phyloP scores from a whole-genome alignment of 768 basidiomycete species.

The Guyanaporus albipodus region DNA sequence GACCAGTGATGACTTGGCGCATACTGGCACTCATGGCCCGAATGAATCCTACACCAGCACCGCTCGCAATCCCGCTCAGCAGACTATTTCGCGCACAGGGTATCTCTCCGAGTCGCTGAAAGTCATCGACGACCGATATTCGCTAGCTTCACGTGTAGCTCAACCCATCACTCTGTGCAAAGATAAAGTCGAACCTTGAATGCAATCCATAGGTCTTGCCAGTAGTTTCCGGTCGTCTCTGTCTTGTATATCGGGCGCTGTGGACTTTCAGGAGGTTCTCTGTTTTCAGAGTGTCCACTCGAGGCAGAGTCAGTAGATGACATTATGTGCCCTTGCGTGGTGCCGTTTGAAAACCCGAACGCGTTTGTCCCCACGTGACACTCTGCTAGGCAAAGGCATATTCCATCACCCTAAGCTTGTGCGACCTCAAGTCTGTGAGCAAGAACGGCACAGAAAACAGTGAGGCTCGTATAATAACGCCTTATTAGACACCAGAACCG shows the following conservation, averaged over 20 bases:
- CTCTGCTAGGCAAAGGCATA: background rate
- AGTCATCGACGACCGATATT: slow-evolving; percentile 47
- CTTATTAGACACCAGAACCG: too few relatives aligned
- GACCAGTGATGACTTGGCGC: slow-evolving; percentile 24
- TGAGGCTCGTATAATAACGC: too few relatives aligned
- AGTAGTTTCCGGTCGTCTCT: slow-evolving; percentile 31
- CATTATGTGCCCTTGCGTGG: slow-evolving; percentile 16
- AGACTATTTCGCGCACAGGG: slow-evolving; percentile 77
- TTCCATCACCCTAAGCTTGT: too few relatives aligned
- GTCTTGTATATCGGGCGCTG: slow-evolving; percentile 27
- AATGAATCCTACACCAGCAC: slow-evolving; percentile 71
- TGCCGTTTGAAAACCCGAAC: too few relatives aligned
- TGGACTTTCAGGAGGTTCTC: slow-evolving; percentile 7
- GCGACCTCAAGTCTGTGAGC: too few relatives aligned
- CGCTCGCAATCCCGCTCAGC: slow-evolving; percentile 75
- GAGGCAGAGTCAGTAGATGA: background rate
- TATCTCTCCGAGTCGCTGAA: slow-evolving; percentile 59
- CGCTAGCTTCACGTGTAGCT: slow-evolving; percentile 39
- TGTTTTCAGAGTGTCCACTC: slow-evolving; percentile 2
- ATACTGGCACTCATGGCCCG: slow-evolving; percentile 62
- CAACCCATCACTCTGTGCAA: background rate
- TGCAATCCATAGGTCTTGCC: slow-evolving; percentile 29
- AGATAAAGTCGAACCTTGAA: slow-evolving; percentile 26
- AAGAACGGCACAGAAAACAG: too few relatives aligned
- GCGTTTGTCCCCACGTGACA: too few relatives aligned